Base-by-base conservation (phyloP, 2,329 filamentous ascomycete species). In the Aspergillus persii region DNA sequence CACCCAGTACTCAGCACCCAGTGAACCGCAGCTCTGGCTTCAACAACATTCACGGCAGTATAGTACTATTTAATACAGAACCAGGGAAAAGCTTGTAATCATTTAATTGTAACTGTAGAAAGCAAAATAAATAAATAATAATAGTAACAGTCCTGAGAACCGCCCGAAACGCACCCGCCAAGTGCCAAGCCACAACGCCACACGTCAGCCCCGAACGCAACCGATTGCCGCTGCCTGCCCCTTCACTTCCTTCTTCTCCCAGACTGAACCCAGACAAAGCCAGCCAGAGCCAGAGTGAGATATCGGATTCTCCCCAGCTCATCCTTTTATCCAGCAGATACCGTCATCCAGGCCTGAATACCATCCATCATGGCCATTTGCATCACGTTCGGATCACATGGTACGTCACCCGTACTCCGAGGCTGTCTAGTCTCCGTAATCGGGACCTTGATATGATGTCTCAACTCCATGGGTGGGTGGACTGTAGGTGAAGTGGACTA, bases 371-470 rank as follows among this genome's bases (percentile, higher is more conserved):
- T 78, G 76, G 76, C 76, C 27, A 71, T 78, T 59, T 78, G 76
- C 66, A 77, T 78, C 61, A 78, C 76, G 6, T 78, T 77, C 57
- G 76, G 76, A 60, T 76, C 72, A 12, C 71, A 78, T 56, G 75
- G 76, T 78, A 69, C 62, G 72, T 63, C 8, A 47, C 30, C 26
- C 18, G 18, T 23, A 23, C 18, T 23, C 18, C 18, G 18, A 23
- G 18, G 18, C 18, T 23, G 18, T 23, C 18, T 23, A 23, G 18
- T 23, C 18, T 23, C 18, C 18, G 18, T 23, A 23, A 23, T 23
- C 18, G 18, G 18, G 18, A 23, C 18, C 18, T 23, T 23, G 18
- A 23, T 36, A 36, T 3, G 11, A 36, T 12, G 15, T 36, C 9
- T 36, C 33, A 15, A 41, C 15, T 41, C 12, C 4, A 12, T 41